Percentiles rank a stretch among this genome's conserved stretches.
Conservation (phyloP, 192 early-diverging fungal species). For the Entophlyctis luteolus region DNA sequence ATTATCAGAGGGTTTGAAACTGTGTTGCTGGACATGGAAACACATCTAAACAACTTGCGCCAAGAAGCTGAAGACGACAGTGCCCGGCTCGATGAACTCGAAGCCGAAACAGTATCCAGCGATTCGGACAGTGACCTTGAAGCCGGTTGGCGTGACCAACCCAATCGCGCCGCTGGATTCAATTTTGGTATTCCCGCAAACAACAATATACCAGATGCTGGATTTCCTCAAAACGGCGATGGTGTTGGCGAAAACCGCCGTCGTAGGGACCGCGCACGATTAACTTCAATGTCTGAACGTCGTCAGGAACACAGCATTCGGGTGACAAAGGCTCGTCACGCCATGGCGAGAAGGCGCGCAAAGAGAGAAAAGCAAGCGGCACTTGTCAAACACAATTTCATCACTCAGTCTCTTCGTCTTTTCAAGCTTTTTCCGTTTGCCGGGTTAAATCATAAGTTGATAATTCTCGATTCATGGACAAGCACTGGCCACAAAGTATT, state of each 20-base stretch:
- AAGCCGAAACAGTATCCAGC: background rate
- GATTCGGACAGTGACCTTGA: background rate
- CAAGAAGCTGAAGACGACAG: background rate
- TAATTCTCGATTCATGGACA: constrained; percentile 8
- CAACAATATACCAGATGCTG: background rate
- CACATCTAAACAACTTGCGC: background rate
- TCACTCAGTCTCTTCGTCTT: background rate
- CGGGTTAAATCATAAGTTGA: background rate
- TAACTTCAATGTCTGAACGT: background rate
- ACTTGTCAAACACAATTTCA: constrained; percentile 5
- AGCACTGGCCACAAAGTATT: constrained; percentile 16
- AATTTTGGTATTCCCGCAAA: background rate
- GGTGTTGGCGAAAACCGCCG: background rate
- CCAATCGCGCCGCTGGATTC: background rate
- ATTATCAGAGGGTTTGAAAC: constrained; percentile 19
- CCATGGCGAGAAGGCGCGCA: background rate
- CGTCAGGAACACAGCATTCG: background rate
- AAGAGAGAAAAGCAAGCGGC: background rate
- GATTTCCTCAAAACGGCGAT: background rate
- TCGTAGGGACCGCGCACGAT: background rate
- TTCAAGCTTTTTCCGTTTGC: constrained; percentile 2
- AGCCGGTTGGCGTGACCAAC: background rate
- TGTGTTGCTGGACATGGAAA: constrained; percentile 13
- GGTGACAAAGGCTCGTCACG: background rate
- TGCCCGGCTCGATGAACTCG: background rate